Base-by-base conservation (phyloP, 768 basidiomycete genomes). In the Lactifluus echinatus region DNA sequence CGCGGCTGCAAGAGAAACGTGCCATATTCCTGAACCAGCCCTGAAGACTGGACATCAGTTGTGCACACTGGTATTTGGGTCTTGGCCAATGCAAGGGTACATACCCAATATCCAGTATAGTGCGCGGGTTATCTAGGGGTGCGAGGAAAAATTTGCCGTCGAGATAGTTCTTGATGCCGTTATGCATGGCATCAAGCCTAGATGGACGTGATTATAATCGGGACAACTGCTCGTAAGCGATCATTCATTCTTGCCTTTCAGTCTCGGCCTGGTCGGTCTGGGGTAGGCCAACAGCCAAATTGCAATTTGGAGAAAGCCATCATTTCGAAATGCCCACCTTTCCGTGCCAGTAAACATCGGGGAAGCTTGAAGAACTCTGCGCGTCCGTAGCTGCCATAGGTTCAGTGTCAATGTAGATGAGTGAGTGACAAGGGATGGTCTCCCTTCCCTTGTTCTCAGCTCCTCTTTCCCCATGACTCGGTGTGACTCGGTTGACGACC, bases 51-150 rank as follows among this genome's bases (percentile, higher is more conserved):
- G 10, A 5, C 21, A 15, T 34, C 2, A 21, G 23, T 26, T 46
- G 19, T 10, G 45, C 44, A 8, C 34, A 10, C 17, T n/a, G 19
- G 17, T 17, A 29, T 33, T 47, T 29, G 46, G 33, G 19, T 2
- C 17, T 7, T 4, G 11, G 4, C 1, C 10, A 47, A 33, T 62
- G 57, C 10, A 40, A 45, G n/a, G 53, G n/a, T 33, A 28, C 19
- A 24, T 54, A 67, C 66, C 66, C 66, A 39, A 67, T 46, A 24
- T 67, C 66, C 24, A 67, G 45, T 44, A 67, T 66, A 8, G 51
- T 61, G n/a, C 53, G 56, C 0, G 66, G 66, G 15, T 63, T 54
- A 4, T 54, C 56, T 15, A 67, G 55, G 24, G 57, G 57, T 4
- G 55, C 63, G 10, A 60, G 49, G 21, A 57, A 52, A 21, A 66